These are phyloP conservation scores for Metschnikowia aberdeeniae DNA, from an alignment of 805 yeast species.

Conservation along the genomic window DNA sequence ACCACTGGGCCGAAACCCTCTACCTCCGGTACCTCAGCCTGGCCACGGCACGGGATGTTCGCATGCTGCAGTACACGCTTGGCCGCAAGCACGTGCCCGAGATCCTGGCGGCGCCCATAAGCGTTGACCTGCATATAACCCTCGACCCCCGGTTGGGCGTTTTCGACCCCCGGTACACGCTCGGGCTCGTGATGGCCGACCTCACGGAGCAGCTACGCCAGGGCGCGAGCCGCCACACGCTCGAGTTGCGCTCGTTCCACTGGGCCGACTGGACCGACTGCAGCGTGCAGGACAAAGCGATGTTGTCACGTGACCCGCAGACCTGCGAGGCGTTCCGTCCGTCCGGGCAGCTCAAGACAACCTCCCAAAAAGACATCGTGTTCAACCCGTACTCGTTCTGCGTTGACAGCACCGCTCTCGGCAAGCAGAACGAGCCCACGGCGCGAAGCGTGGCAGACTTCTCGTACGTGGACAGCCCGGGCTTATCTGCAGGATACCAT, in stretches of 20 bases:
- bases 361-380: slow-evolving; percentile 1
- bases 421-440: slow-evolving; percentile 19
- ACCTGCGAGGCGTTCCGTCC: slow-evolving; percentile 7
- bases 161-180: slow-evolving; percentile 21
- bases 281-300: slow-evolving; percentile 5
- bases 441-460: slow-evolving; percentile 13
- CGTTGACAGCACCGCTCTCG: background rate
- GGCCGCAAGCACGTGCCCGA: slow-evolving; percentile 3
- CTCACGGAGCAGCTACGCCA: slow-evolving; percentile 14
- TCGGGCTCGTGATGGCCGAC: slow-evolving; percentile 14
- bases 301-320: slow-evolving; percentile 1
- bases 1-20: slow-evolving; percentile 10
- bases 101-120: background rate
- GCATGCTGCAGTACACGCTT: background rate
- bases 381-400: slow-evolving; percentile 1
- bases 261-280: slow-evolving; percentile 21
- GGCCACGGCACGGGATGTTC: background rate
- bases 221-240: background rate
- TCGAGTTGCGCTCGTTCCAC: slow-evolving; percentile 11
- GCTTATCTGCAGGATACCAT: slow-evolving; percentile 25
- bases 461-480: slow-evolving; percentile 6
- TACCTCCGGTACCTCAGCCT: background rate
- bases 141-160: slow-evolving; percentile 1
- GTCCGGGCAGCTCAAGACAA: background rate
- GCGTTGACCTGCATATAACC: slow-evolving; percentile 3